These are phyloP conservation scores for Marsdenia floribunda DNA, from an alignment of 257 asterid species.

Conservation along the genomic window DNA sequence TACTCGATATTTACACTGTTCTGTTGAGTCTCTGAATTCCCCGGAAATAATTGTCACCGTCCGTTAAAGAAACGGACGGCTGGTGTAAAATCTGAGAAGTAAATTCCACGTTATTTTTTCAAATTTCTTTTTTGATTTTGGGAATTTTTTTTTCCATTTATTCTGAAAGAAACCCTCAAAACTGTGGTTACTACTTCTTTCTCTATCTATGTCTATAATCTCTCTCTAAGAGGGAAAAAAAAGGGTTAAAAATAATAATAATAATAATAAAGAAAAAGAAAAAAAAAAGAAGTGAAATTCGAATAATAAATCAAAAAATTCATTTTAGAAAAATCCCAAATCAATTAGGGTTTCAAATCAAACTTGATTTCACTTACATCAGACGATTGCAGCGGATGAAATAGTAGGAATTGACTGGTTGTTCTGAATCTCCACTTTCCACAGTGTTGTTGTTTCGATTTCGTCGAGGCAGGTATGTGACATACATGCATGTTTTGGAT, in stretches of 20 bases:
- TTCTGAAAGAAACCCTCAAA: conserved; percentile 18
- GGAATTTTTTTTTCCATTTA: no score
- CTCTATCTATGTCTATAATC: conserved; percentile 17
- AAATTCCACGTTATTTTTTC: conserved; percentile 4
- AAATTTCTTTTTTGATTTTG: neutral
- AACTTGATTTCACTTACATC: conserved; percentile 15
- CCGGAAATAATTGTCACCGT: conserved; percentile 26
- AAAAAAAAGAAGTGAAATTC: conserved; percentile 10
- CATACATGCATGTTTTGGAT: neutral
- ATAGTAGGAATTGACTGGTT: conserved; percentile 14
- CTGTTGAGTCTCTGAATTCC: conserved; percentile 11
- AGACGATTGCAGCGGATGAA: conserved; percentile 31
- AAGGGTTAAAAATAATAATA: no score
- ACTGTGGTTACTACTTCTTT: conserved; percentile 16
- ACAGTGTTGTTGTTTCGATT: conserved; percentile 31
- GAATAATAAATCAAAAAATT: conserved; percentile 14
- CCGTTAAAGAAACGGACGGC: conserved; percentile 7
- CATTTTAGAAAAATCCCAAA: conserved; percentile 21
- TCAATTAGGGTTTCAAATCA: conserved; percentile 74
- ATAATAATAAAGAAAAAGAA: conserved; percentile 7
- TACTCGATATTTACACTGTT: conserved; percentile 7
- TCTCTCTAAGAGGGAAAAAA: conserved; percentile 15
- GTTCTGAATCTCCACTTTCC: conserved; percentile 45
- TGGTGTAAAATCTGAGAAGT: neutral
- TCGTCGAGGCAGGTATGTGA: conserved; percentile 43